A percentile compares a stretch with the other conserved stretches of the same genome.
These are phyloP conservation scores for Pestalotiopsis sp. DNA, from an alignment of 2,329 filamentous ascomycete genomes.

Conservation along the genomic window DNA sequence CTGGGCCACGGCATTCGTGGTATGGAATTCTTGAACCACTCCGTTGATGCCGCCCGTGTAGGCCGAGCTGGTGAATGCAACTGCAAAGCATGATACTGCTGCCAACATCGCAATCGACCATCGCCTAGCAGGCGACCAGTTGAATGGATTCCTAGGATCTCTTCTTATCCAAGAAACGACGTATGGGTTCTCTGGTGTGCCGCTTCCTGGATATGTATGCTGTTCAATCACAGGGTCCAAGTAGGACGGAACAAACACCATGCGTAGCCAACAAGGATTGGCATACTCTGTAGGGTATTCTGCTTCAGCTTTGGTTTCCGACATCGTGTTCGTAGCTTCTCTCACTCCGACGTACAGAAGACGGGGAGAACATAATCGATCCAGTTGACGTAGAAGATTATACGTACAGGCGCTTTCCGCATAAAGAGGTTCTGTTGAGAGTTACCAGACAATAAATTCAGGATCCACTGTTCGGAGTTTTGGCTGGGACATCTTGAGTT, in stretches of 20 bases:
- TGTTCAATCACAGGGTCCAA: neutral
- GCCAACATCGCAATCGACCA: conserved; percentile 53
- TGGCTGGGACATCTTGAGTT: neutral
- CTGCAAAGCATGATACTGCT: conserved; percentile 52
- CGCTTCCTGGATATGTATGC: neutral
- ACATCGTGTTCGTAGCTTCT: neutral
- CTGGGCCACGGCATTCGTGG: conserved; percentile 43
- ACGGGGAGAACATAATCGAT: neutral
- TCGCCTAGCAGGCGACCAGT: conserved; percentile 47
- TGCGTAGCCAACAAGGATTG: neutral
- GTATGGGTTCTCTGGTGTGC: conserved; percentile 45
- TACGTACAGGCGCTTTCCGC: neutral
- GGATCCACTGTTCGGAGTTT: neutral
- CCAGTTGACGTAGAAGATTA: neutral
- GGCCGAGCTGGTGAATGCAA: conserved; percentile 55
- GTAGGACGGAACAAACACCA: neutral
- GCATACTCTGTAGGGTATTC: neutral
- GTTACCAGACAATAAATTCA: neutral
- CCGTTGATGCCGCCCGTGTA: conserved; percentile 40
- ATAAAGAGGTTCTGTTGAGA: neutral
- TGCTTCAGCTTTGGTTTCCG: neutral
- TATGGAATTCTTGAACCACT: conserved; percentile 43
- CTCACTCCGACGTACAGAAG: neutral
- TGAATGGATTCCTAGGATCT: conserved; percentile 58
- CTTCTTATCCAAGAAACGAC: conserved; percentile 52